A percentile compares a stretch with the other conserved stretches of the same genome.
Conservation (phyloP, 2,329 filamentous ascomycete species). For the Colletotrichum eremochloae region DNA sequence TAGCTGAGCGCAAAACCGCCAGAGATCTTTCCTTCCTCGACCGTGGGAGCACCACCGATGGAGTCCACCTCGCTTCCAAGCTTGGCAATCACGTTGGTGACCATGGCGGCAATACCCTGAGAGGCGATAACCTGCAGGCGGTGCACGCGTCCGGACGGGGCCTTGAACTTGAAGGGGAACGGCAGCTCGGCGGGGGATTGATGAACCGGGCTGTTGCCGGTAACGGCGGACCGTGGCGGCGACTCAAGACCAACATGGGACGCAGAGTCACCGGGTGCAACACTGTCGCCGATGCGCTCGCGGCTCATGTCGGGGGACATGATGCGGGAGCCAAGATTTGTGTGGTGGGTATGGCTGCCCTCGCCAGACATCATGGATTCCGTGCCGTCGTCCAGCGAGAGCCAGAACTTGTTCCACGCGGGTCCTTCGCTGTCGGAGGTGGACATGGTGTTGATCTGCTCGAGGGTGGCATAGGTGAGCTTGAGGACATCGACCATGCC, state of each 20-base stretch:
- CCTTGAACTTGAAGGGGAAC: constrained; percentile 99
- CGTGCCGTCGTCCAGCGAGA: constrained; percentile 93
- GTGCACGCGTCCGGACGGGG: constrained; percentile 93
- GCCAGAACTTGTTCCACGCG: constrained; percentile 99
- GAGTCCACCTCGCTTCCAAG: constrained; percentile 85
- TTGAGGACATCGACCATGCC: constrained; percentile 99
- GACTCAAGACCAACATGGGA: constrained; percentile 90
- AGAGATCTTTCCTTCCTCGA: constrained; percentile 83
- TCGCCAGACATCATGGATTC: constrained; percentile 97
- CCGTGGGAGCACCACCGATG: constrained; percentile 83
- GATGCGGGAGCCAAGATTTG: constrained; percentile 76
- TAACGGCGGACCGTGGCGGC: constrained; percentile 74
- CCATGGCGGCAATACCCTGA: constrained; percentile 84
- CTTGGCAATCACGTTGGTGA: constrained; percentile 83
- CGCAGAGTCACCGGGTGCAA: constrained; percentile 93
- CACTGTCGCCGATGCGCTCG: constrained; percentile 82
- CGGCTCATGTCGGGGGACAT: constrained; percentile 84
- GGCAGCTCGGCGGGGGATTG: constrained; percentile 76
- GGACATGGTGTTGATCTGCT: constrained; percentile 97
- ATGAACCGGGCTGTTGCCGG: constrained; percentile 66
- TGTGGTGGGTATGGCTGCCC: constrained; percentile 76
- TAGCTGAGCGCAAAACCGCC: constrained; percentile 94
- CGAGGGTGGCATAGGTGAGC: constrained; percentile 96
- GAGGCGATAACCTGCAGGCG: constrained; percentile 87
- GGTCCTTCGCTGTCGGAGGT: constrained; percentile 91